These are phyloP conservation scores for Neonectria punicea DNA, from an alignment of 2,329 filamentous ascomycete genomes.

Conservation along the genomic window DNA sequence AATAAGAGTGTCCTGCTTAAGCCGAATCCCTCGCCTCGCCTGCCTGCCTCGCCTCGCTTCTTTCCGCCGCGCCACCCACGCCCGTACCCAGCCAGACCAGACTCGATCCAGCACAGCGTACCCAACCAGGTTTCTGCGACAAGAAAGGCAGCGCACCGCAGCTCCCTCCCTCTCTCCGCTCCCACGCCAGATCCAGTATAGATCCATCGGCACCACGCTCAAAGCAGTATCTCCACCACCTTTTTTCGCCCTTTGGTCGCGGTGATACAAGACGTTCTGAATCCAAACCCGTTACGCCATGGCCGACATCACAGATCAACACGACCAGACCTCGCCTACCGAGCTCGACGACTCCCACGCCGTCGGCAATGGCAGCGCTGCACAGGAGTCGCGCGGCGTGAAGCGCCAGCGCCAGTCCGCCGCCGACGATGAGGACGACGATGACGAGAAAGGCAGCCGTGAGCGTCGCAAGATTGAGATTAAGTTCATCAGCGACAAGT, in stretches of 20 bases:
- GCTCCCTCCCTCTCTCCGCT: slow-evolving; percentile 57
- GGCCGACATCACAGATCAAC: slow-evolving; percentile 83
- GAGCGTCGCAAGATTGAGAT: slow-evolving; percentile 99
- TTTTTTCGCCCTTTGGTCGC: slow-evolving; percentile 53
- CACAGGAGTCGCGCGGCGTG: slow-evolving; percentile 80
- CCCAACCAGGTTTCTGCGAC: slow-evolving; percentile 68
- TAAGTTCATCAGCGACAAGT: slow-evolving; percentile 99
- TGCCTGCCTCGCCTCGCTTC: slow-evolving; percentile 53
- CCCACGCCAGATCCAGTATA: slow-evolving; percentile 73
- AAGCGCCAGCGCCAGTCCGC: slow-evolving; percentile 88
- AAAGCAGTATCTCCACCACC: slow-evolving; percentile 72
- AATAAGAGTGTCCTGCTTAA: slow-evolving; percentile 39
- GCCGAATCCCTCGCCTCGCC: slow-evolving; percentile 34
- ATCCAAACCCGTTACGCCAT: slow-evolving; percentile 56
- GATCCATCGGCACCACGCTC: slow-evolving; percentile 72
- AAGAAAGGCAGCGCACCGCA: slow-evolving; percentile 58
- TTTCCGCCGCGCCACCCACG: slow-evolving; percentile 48
- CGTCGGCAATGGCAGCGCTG: slow-evolving; percentile 77
- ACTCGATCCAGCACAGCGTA: slow-evolving; percentile 52
- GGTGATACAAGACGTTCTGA: slow-evolving; percentile 50
- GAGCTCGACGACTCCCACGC: slow-evolving; percentile 78
- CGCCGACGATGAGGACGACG: slow-evolving; percentile 94
- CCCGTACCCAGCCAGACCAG: slow-evolving; percentile 47
- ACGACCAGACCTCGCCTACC: slow-evolving; percentile 79
- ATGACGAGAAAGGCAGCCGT: slow-evolving; percentile 96